A percentile compares a stretch with the other conserved stretches of the same genome.
Conservation (phyloP, 805 yeast species). For the Teunomyces cretensis region DNA sequence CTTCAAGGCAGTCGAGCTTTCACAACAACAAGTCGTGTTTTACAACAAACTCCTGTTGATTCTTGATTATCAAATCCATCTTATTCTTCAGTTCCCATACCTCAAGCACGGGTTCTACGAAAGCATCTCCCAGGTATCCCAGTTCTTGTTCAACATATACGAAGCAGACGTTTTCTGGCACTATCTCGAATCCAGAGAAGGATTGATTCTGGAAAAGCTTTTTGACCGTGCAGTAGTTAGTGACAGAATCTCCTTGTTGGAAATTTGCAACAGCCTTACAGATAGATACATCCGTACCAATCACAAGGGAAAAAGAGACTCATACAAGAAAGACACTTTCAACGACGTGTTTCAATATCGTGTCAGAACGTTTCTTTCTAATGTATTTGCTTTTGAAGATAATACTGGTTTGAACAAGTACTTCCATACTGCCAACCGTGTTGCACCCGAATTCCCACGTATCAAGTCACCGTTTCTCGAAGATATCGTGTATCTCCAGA, state of each 20-base stretch:
- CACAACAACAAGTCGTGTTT: conserved; percentile 6
- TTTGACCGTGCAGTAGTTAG: conserved; percentile 27
- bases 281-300: conserved; percentile 25
- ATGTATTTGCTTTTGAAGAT: conserved; percentile 38
- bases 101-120: conserved; percentile 26
- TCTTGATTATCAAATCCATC: conserved; percentile 26
- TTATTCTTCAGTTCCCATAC: conserved; percentile 13
- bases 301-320: conserved; percentile 22
- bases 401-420: conserved; percentile 46
- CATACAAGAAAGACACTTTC: conserved; percentile 37
- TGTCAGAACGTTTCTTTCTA: conserved; percentile 33
- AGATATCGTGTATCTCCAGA: conserved; percentile 31
- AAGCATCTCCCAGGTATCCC: conserved; percentile 19
- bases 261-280: conserved; percentile 38
- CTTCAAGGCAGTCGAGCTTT: conserved; percentile 1
- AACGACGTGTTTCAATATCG: conserved; percentile 38
- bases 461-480: conserved; percentile 25
- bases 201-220: conserved; percentile 19
- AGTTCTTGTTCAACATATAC: conserved; percentile 20
- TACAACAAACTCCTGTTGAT: conserved; percentile 19
- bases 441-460: conserved; percentile 21
- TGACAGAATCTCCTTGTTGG: conserved; percentile 40
- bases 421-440: conserved; percentile 30
- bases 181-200: conserved; percentile 35
- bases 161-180: conserved; percentile 33